These are phyloP conservation scores for Pseudozyma sp. DNA, from an alignment of 1,284 basidiomycete genomes.

Conservation along the genomic window DNA sequence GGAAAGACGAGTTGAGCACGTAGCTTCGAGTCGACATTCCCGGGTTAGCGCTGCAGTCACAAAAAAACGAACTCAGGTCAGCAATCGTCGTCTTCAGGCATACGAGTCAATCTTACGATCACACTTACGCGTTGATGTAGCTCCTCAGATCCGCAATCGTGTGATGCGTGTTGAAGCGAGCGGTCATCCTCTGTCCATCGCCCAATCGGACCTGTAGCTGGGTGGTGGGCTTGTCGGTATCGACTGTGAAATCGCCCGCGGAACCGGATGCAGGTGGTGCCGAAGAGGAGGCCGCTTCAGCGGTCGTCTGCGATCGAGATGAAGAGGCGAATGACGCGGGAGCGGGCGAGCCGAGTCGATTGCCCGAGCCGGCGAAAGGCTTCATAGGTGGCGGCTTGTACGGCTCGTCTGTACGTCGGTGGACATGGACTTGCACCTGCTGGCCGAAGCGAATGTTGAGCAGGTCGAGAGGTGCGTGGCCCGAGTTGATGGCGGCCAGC, in stretches of 20 bases:
- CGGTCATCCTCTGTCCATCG: conserved; percentile 88
- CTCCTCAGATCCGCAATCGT: conserved; percentile 86
- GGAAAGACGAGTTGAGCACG: conserved; percentile 63
- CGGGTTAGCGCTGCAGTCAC: conserved; percentile 49
- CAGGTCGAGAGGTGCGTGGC: conserved; percentile 82
- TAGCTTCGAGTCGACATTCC: conserved; percentile 59
- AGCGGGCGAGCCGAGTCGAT: conserved; percentile 77
- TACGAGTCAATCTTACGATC: neutral
- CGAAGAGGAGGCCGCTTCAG: conserved; percentile 20
- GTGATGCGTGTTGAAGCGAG: conserved; percentile 89
- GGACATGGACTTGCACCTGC: conserved; percentile 85
- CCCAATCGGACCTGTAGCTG: conserved; percentile 90
- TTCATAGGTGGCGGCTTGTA: conserved; percentile 74
- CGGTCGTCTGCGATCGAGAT: conserved; percentile 51
- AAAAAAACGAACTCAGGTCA: neutral
- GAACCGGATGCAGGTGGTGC: neutral
- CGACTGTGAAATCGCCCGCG: conserved; percentile 76
- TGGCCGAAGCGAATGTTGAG: conserved; percentile 84
- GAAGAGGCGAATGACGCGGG: conserved; percentile 37
- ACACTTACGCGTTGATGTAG: conserved; percentile 88
- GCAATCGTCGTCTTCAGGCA: neutral
- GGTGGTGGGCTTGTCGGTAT: conserved; percentile 83
- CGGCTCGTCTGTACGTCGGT: conserved; percentile 79
- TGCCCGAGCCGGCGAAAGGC: conserved; percentile 81
- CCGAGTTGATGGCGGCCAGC: conserved; percentile 82